These are phyloP conservation scores for Diaporthe capsici DNA, from an alignment of 2,329 filamentous ascomycete species.

Conservation along the genomic window DNA sequence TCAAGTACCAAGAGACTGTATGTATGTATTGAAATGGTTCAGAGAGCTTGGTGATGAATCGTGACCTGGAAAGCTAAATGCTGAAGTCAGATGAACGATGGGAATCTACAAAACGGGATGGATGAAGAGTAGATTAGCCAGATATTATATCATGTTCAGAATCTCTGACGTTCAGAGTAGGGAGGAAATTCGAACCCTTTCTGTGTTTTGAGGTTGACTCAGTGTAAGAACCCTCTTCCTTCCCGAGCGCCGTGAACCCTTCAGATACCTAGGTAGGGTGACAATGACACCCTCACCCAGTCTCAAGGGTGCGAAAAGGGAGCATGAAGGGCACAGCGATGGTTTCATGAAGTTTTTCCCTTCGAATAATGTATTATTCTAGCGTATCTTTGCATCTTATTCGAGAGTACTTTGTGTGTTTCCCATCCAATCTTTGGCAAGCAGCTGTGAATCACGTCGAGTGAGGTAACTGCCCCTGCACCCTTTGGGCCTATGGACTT, in stretches of 20 bases:
- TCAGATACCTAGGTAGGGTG: slow-evolving; percentile 14
- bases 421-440: background rate
- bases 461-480: too few species aligned
- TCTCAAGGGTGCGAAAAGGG: slow-evolving; percentile 13
- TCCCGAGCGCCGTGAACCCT: background rate
- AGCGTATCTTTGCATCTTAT: background rate
- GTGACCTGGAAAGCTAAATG: background rate
- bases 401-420: background rate
- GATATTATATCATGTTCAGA: background rate
- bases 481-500: background rate
- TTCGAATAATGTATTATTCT: background rate
- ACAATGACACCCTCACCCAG: background rate
- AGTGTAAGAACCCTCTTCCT: background rate
- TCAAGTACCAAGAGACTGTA: fast-evolving
- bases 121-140: background rate
- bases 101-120: background rate
- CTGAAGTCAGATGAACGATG: background rate
- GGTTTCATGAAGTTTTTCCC: background rate
- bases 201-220: background rate
- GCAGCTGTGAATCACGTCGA: too few species aligned
- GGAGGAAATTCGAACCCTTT: background rate
- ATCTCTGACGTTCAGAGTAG: background rate
- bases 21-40: too few species aligned
- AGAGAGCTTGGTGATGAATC: background rate
- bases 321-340: background rate